phyloP scores from a whole-genome alignment of 768 basidiomycete species.

The Lactifluus subvellereus region DNA sequence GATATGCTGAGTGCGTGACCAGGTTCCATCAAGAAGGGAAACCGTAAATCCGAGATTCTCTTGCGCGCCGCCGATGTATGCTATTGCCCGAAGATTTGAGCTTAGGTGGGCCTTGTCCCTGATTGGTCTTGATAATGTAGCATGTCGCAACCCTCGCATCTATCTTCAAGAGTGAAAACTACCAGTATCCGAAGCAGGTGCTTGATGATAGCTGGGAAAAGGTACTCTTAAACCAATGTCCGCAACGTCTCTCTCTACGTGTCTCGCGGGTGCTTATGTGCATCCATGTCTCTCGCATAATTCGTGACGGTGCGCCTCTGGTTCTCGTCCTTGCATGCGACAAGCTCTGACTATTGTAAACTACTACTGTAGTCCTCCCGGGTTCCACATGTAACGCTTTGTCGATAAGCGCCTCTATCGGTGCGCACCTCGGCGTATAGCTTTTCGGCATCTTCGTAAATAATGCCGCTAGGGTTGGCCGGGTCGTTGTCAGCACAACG shows the following conservation, averaged over 20 bases:
- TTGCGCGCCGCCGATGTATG: conserved; percentile 83
- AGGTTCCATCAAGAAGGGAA: conserved; percentile 94
- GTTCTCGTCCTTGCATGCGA: neutral
- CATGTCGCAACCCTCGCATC: conserved; percentile 82
- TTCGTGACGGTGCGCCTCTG: conserved; percentile 66
- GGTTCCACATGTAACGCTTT: no score
- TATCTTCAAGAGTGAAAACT: conserved; percentile 42
- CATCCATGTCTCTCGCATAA: conserved; percentile 48
- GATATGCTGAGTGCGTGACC: neutral
- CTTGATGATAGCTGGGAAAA: conserved; percentile 93
- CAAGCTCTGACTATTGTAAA: neutral
- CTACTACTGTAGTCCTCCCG: conserved; percentile 57
- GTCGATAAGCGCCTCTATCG: no score
- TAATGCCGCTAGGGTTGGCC: no score
- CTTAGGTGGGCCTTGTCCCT: neutral
- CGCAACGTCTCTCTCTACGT: conserved; percentile 32
- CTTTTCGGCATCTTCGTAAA: no score
- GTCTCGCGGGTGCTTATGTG: conserved; percentile 28
- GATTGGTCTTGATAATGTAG: conserved; percentile 31
- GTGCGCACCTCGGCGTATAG: no score
- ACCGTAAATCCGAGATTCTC: conserved; percentile 92
- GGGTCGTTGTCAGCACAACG: no score
- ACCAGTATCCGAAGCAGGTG: conserved; percentile 72
- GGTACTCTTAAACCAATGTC: conserved; percentile 82
- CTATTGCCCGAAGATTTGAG: neutral